Base-by-base conservation (phyloP, 1,139 yeast species). In the Diutina sp. region DNA sequence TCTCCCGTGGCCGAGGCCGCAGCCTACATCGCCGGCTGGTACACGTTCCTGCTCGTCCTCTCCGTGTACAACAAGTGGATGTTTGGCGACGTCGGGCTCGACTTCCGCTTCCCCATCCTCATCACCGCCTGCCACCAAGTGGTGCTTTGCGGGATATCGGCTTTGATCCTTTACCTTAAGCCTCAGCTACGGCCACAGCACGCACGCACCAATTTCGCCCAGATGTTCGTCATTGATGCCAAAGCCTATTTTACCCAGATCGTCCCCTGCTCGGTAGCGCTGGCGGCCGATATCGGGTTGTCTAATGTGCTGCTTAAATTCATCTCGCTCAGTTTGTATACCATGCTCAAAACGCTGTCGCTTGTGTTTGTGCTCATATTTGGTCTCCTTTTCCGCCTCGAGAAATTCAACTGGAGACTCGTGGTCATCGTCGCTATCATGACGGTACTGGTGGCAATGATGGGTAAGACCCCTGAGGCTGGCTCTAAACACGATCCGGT, bases 21-120 rank as follows among this genome's bases (percentile, higher is more conserved):
- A 6, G 11, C 56, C 14, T 76, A 73, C 63, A 76, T 76, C 44
- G 58, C 65, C 12, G 80, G 80, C 63, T 72, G 75, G 88, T 83
- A 82, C 64, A 58, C 75, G 18, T 83, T 83, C 60, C 86, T 95
- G 14, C 77, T 90, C 59, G 71, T 89, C 14, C 81, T 91, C 38
- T 87, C 96, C n/a, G 76, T 91, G 45, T 93, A 93, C 72, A 93
- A 93, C 74, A 93, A 91, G 70, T 91, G 97, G 97, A 91, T 93
- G 97, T 93, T 91, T 72, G 91, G 95, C 51, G 55, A 77, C 69
- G 35, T 14, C 5, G 67, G 89, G 16, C 73, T 91, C 59, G 80
- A 88, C 64, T 86, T 93, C 66, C 80, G 82, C 55, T 93, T 83
- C 67, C 99, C 99, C 1, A 79, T 93, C 18, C 70, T 91, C 32